A percentile compares a stretch with the other conserved stretches of the same genome.
phyloP scores from a whole-genome alignment of 2,329 filamentous ascomycete species.

The Sphaerulina vaccinii region DNA sequence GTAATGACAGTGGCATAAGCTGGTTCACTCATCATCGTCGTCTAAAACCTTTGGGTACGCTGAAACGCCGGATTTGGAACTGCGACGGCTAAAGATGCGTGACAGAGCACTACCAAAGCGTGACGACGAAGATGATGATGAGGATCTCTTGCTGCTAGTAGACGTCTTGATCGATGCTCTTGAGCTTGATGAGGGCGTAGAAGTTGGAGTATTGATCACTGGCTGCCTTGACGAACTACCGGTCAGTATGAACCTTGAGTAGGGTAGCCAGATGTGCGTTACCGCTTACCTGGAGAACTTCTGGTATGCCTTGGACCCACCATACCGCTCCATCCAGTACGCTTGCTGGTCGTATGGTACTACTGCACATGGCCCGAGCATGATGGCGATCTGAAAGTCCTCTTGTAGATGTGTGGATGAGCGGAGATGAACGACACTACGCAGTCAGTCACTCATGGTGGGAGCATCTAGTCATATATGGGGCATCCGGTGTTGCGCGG shows the following conservation, averaged over 20 bases:
- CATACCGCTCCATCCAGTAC: constrained; percentile 19
- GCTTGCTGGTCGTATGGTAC: constrained; percentile 18
- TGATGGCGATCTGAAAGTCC: neutral
- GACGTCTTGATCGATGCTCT: constrained; percentile 12
- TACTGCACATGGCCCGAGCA: constrained; percentile 15
- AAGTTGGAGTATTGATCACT: neutral
- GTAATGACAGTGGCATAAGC: too few species aligned
- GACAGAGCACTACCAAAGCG: constrained; percentile 9
- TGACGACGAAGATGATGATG: too few species aligned
- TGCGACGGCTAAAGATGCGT: constrained; percentile 10
- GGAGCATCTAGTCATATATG: neutral
- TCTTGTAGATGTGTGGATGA: neutral
- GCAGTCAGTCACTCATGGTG: neutral
- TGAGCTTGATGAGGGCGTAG: constrained; percentile 9
- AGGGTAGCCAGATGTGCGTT: too few species aligned
- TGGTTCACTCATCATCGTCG: too few species aligned
- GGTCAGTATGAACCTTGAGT: neutral
- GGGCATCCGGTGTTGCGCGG: neutral
- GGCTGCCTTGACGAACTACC: constrained; percentile 5
- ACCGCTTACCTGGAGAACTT: constrained; percentile 13
- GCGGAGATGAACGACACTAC: neutral
- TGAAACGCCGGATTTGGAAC: too few species aligned
- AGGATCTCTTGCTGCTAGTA: constrained; percentile 13
- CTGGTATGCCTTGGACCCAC: constrained; percentile 7
- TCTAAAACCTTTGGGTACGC: too few species aligned